Evolutionary conservation across 768 basidiomycete species (phyloP), one percentile per base, ranked within the genome.

Genomic region (Astraeus odoratus): DNA sequence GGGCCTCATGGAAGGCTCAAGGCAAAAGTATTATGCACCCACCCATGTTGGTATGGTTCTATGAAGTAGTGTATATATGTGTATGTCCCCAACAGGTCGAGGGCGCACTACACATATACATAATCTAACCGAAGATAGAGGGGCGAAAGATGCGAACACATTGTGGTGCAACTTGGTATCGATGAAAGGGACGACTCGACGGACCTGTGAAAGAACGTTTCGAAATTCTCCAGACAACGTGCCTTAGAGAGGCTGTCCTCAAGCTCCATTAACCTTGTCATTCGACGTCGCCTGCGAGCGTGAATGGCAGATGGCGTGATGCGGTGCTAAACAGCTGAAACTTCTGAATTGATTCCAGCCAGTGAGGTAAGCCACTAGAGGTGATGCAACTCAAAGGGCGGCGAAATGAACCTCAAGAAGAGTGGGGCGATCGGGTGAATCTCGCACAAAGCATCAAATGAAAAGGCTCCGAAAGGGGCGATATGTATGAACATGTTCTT

Each of bases 1-100:
- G 27, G 12, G 50, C 61, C 59, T 57, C 60, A 49, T 64, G 61
- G 60, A 56, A 56, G 47, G 43, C 53, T 52, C 55, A 44, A 62
- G 61, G 59, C 16, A 23, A 25, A 18, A 26, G 23, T 19, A 12
- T 49, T 43, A 38, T 30, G 38, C 33, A 44, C 13, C 38, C 39
- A 9, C 16, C 23, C 42, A 19, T 24, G 27, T 45, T 30, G 38
- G 23, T 40, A 46, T 31, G 29, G 38, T 37, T 45, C 51, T 31
- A 31, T 31, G 12, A n/a, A n/a, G n/a, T n/a, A n/a, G n/a, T 29
- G 27, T 29, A 29, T 29, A 29, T 29, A 29, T 12, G 7, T 12
- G 7, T 29, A 12, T 29, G 27, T n/a, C n/a, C n/a, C n/a, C n/a
- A n/a, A n/a, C n/a, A n/a, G n/a, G n/a, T n/a, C n/a, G n/a, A n/a